Percentiles rank a stretch among this genome's conserved stretches.
phyloP scores from a whole-genome alignment of 2,329 filamentous ascomycete species.

The Thielaviopsis musarum region DNA sequence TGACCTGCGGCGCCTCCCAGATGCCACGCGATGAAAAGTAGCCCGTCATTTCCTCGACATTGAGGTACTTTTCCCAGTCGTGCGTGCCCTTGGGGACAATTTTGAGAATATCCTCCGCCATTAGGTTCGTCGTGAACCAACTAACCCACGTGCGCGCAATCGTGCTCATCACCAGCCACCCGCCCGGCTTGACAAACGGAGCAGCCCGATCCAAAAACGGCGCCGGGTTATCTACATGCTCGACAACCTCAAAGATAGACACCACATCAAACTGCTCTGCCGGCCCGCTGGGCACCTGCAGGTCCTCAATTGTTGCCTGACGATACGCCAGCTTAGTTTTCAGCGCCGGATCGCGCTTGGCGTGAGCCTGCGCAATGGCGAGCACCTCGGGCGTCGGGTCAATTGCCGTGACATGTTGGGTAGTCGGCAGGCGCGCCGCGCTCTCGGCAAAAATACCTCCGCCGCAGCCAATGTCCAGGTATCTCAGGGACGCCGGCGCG shows the following conservation, averaged over 20 bases:
- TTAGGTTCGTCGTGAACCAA: constrained; percentile 81
- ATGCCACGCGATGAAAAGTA: constrained; percentile 34
- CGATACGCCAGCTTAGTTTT: constrained; percentile 49
- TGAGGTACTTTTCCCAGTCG: constrained; percentile 93
- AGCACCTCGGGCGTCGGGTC: constrained; percentile 64
- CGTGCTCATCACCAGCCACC: constrained; percentile 84
- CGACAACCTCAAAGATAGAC: constrained; percentile 83
- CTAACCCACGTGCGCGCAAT: constrained; percentile 80
- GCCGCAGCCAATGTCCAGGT: constrained; percentile 87
- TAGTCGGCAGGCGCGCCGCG: constrained; percentile 50
- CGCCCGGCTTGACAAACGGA: constrained; percentile 69
- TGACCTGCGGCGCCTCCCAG: constrained; percentile 45
- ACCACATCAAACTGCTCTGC: constrained; percentile 56
- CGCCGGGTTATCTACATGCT: constrained; percentile 67
- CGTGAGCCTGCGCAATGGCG: constrained; percentile 58
- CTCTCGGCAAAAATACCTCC: constrained; percentile 93
- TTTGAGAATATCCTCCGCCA: constrained; percentile 73
- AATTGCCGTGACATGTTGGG: constrained; percentile 52
- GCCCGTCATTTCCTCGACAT: constrained; percentile 56
- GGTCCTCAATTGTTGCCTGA: constrained; percentile 60
- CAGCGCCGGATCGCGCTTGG: constrained; percentile 54
- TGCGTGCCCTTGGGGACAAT: constrained; percentile 89
- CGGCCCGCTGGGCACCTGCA: constrained; percentile 26
- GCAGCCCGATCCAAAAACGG: constrained; percentile 57
- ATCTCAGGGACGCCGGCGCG: constrained; percentile 34